Evolutionary conservation across 1,284 basidiomycete genomes (phyloP), one percentile per base, ranked within the genome.

Genomic region (Cutaneotrichosporon sp.): DNA sequence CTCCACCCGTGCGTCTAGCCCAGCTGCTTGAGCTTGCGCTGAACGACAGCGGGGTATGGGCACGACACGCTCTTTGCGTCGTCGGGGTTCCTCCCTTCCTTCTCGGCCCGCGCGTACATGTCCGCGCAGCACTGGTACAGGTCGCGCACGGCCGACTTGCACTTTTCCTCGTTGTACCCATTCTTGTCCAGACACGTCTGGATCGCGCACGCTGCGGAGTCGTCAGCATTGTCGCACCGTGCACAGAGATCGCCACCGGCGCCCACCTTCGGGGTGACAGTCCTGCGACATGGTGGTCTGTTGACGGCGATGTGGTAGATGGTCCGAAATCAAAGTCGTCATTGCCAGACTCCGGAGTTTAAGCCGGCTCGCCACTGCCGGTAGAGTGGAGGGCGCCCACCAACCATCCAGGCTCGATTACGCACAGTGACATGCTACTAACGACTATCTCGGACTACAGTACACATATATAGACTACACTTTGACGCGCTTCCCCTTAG

Each of bases 181-280:
- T 66, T 63, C 22, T 55, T 53, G 9, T 54, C 42, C n/a, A 74
- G 60, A 54, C 72, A 74, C 30, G 56, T 51, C 49, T 74, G 72
- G 53, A 74, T 74, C 3, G 65, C 69, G 54, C 72, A 74, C 2
- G 72, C 72, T 73, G 47, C 15, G n/a, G n/a, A n/a, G n/a, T n/a
- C 3, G 46, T 48, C 17, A 48, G 46, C 23, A 18, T 18, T 38
- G 46, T n/a, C n/a, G n/a, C n/a, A 37, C 26, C 26, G 21, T 22
- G 35, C 46, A 20, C 12, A 9, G 4, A 12, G 13, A 14, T 13
- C 26, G n/a, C n/a, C n/a, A n/a, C n/a, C n/a, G n/a, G 9, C n/a
- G 26, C 26, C 12, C 22, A 40, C 46, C 46, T 17, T 48, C 46
- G 17, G 46, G n/a, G 13, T 48, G 46, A 17, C 46, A 48, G 14